Base-by-base conservation (phyloP, 2,329 filamentous ascomycete species). In the Ceratocystis huliohia region DNA sequence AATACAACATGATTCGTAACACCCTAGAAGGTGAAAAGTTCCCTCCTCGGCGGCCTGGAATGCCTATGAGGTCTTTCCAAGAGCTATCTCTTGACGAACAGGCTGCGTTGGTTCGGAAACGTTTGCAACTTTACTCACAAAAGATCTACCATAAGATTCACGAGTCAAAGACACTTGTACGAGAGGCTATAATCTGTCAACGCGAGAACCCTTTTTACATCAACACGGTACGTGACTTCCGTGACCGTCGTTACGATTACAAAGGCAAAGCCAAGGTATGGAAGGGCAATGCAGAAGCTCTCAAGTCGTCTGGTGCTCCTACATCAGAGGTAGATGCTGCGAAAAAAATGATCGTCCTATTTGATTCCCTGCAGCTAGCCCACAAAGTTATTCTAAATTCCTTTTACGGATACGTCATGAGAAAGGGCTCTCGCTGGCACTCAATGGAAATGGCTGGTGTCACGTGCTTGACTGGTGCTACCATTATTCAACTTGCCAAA, bases 101-200 rank as follows among this genome's bases (percentile, higher is more conserved):
- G 75, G 87, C 92, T 0, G 77, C 73, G 0, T 79, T 94, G 45
- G 81, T 96, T 63, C 88, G 91, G 71, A 99, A 97, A 73, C 86
- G 94, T 44, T 78, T 99, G 61, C 91, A 93, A 70, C 82, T 91
- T 44, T 99, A 96, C 78, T 95, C 91, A 73, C 96, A 97, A 75
- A 99, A 99, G 77, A 96, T 99, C 69, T 99, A 99, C 74, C 94
- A 99, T 81, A 99, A 97, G 75, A 97, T 99, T 68, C 92, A 96
- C 75, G 94, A 97, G 69, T 88, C 89, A 13, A 96, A 88, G 63
- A 97, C 90, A 0, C 94, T 95, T 67, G 88, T 94, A 69, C 86
- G 92, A 65, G 94, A 99, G 75, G 94, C 95, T 10, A 96, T 99
- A 73, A 97, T 99, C 72, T 99, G 94, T 73, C 94, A 99, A 74